Percentiles rank a stretch among this genome's conserved stretches.
phyloP scores from a whole-genome alignment of 495 filamentous ascomycete species.

The Daldinia vernicosa region DNA sequence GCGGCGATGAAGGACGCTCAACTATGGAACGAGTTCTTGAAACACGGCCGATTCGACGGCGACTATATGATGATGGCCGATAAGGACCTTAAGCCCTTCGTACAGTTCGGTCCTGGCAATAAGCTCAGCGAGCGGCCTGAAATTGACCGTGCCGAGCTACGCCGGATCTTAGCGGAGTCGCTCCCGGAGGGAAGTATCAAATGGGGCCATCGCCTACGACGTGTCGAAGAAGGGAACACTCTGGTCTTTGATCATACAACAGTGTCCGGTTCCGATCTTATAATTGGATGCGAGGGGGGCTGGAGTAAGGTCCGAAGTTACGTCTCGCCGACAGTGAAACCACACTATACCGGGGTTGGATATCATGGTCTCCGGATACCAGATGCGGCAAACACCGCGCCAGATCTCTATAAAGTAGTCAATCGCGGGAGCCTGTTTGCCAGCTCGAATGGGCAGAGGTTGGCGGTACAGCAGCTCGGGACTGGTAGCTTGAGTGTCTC shows the following conservation, averaged over 20 bases:
- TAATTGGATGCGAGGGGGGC: constrained; percentile 59
- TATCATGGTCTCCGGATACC: constrained; percentile 52
- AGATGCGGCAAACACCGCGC: constrained; percentile 49
- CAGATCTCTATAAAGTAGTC: constrained; percentile 51
- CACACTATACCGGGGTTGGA: constrained; percentile 50
- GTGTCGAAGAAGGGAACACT: constrained; percentile 40
- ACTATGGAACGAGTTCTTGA: constrained; percentile 58
- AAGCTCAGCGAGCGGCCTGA: constrained; percentile 51
- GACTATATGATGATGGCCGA: constrained; percentile 57
- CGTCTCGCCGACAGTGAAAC: constrained; percentile 43
- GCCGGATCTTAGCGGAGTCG: constrained; percentile 49
- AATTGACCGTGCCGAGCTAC: constrained; percentile 53
- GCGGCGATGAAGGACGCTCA: constrained; percentile 60
- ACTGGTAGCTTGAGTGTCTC: constrained; percentile 54
- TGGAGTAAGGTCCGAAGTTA: constrained; percentile 53
- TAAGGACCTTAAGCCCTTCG: constrained; percentile 42
- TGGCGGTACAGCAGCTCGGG: constrained; percentile 58
- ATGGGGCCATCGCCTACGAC: constrained; percentile 58
- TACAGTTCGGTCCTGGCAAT: constrained; percentile 35
- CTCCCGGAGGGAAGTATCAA: constrained; percentile 55
- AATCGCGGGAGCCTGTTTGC: constrained; percentile 59
- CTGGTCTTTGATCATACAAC: constrained; percentile 38
- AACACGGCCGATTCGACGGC: constrained; percentile 56
- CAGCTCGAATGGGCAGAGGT: constrained; percentile 48
- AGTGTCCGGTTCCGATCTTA: constrained; percentile 50